phyloP scores from a whole-genome alignment of 1,284 basidiomycete genomes.

The Cronartium quercuum region DNA sequence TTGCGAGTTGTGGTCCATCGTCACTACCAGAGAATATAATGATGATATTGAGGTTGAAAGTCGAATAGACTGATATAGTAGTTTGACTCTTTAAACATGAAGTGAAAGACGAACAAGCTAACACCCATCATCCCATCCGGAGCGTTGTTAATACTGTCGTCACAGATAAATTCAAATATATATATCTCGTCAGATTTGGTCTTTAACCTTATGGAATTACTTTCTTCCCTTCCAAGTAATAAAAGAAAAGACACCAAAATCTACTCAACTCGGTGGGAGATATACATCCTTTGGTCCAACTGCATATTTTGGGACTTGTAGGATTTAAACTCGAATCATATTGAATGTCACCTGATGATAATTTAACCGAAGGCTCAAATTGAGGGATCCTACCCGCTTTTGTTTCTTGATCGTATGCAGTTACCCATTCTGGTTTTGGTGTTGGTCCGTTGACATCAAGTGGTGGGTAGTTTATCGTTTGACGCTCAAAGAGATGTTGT shows the following conservation, averaged over 20 bases:
- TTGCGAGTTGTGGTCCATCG: conserved; percentile 41
- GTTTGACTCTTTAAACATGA: not conserved
- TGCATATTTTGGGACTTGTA: conserved; percentile 24
- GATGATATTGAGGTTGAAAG: not conserved
- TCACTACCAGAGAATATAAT: conserved; percentile 5
- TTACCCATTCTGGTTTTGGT: conserved; percentile 61
- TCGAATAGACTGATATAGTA: not conserved
- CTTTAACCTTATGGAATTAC: not conserved
- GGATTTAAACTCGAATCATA: conserved; percentile 38
- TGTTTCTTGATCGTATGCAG: conserved; percentile 61
- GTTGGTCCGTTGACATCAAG: conserved; percentile 39
- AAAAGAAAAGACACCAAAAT: not conserved
- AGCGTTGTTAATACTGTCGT: conserved; percentile 27
- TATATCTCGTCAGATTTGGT: not conserved
- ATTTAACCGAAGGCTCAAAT: conserved; percentile 55
- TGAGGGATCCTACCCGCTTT: conserved; percentile 66
- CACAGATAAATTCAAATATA: not conserved
- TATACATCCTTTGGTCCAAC: conserved; percentile 22
- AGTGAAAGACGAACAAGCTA: conserved; percentile 10
- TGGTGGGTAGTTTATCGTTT: not conserved
- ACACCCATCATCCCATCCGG: conserved; percentile 37
- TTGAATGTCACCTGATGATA: conserved; percentile 2
- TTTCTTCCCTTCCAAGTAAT: not conserved
- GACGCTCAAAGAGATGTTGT: not conserved
- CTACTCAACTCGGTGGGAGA: conserved; percentile 13